phyloP scores from a whole-genome alignment of 2,329 filamentous ascomycete genomes.

The Hymenoscyphus albidus region DNA sequence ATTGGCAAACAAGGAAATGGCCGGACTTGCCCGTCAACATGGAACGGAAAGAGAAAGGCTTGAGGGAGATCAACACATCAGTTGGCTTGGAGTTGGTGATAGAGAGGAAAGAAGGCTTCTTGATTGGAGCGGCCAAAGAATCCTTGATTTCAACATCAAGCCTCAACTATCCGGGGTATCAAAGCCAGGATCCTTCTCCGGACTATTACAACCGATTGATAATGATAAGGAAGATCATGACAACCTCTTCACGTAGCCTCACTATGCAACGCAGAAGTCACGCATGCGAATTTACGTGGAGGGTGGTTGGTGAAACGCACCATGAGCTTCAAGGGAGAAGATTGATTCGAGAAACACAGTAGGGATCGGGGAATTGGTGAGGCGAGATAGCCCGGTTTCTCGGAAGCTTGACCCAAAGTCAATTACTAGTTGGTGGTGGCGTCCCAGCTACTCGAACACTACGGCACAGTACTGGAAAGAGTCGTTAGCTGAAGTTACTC shows the following conservation, averaged over 20 bases:
- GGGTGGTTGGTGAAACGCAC: background rate
- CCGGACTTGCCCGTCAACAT: background rate
- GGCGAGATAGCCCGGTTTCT: background rate
- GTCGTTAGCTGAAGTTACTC: background rate
- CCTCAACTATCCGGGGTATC: background rate
- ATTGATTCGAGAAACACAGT: background rate
- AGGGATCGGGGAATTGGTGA: background rate
- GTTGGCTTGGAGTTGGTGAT: background rate
- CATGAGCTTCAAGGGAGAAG: background rate
- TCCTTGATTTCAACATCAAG: background rate
- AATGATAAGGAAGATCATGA: constrained; percentile 1
- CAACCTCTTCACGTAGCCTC: background rate
- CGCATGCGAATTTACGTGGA: background rate
- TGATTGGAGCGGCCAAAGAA: constrained; percentile 4
- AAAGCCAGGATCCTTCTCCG: background rate
- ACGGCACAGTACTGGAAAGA: background rate
- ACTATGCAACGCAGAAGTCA: constrained; percentile 2
- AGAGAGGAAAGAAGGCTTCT: background rate
- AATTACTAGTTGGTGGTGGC: background rate
- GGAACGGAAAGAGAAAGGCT: background rate
- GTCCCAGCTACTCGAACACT: background rate
- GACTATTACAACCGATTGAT: constrained; percentile 5
- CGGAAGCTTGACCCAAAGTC: background rate
- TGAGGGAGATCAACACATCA: background rate
- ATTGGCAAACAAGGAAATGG: background rate